Evolutionary conservation across 163 green algal species (phyloP), one percentile per base, ranked within the genome.

Genomic region (Scenedesmus sp.): DNA sequence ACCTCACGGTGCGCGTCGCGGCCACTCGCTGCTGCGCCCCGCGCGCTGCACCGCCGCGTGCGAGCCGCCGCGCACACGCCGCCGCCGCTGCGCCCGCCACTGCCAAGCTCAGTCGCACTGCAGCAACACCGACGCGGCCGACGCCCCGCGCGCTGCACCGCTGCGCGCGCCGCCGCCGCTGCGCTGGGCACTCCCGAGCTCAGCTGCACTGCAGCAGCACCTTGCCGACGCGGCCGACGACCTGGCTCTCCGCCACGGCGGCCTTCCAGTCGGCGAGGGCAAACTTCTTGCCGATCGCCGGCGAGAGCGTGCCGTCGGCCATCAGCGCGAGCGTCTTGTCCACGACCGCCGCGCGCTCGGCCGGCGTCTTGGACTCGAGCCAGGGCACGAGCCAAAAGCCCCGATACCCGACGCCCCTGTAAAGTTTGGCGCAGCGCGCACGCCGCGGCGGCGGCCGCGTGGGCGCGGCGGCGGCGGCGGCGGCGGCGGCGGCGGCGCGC

Each of bases 371-470:
- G 71, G 18, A 39, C 29, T 63, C 58, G 18, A 80, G 71, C 71
- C 71, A 80, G 4, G 58, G 58, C 26, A 42, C 42, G 6, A 80
- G 69, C 71, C 71, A 80, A 31, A 80, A 80, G 62, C 71, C 71
- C 1, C 44, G 20, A 34, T 72, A 70, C 6, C n/a, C 9, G 20
- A 80, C 71, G 69, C 63, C 58, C 71, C 71, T 80, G 44, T n/a
- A 26, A 26, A 63, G 42, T 67, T n/a, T n/a, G n/a, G n/a, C n/a
- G n/a, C n/a, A n/a, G n/a, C n/a, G n/a, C n/a, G n/a, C n/a, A n/a
- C n/a, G n/a, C n/a, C n/a, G n/a, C n/a, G n/a, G n/a, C n/a, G n/a
- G n/a, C n/a, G n/a, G n/a, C n/a, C n/a, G n/a, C n/a, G n/a, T n/a
- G n/a, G n/a, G n/a, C n/a, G n/a, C n/a, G n/a, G n/a, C n/a, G n/a